These are phyloP conservation scores for Hymenoscyphus fraxineus DNA, from an alignment of 2,329 filamentous ascomycete species.

Conservation along the genomic window DNA sequence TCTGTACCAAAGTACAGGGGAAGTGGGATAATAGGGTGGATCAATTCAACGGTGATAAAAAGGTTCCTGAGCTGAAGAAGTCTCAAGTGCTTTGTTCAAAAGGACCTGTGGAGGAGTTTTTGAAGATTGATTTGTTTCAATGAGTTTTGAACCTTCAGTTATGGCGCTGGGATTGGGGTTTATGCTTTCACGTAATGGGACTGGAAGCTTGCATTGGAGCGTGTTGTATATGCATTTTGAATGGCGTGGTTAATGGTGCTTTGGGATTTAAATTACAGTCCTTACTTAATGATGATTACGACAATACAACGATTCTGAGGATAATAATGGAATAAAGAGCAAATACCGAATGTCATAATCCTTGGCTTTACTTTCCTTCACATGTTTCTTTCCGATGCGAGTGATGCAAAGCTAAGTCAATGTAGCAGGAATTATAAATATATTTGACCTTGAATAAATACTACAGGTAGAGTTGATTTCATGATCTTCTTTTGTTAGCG, in stretches of 20 bases:
- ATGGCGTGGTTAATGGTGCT: no score
- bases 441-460: no score
- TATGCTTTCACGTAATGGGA: neutral
- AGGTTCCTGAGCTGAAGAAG: neutral
- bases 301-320: neutral
- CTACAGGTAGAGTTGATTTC: no score
- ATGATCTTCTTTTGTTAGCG: no score
- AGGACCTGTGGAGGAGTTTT: neutral
- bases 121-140: neutral
- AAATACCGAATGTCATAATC: no score
- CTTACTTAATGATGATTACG: neutral
- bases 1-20: neutral
- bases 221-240: neutral
- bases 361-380: no score
- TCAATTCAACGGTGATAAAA: neutral
- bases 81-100: neutral
- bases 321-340: neutral
- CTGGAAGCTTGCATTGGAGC: neutral
- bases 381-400: no score
- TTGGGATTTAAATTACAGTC: neutral
- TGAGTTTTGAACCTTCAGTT: neutral
- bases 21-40: neutral
- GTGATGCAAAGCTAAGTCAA: no score
- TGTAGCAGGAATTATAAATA: no score
- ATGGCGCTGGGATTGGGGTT: neutral